Evolutionary conservation across 805 yeast genomes (phyloP), one percentile per base, ranked within the genome.

Genomic region (Pichia insulana): DNA sequence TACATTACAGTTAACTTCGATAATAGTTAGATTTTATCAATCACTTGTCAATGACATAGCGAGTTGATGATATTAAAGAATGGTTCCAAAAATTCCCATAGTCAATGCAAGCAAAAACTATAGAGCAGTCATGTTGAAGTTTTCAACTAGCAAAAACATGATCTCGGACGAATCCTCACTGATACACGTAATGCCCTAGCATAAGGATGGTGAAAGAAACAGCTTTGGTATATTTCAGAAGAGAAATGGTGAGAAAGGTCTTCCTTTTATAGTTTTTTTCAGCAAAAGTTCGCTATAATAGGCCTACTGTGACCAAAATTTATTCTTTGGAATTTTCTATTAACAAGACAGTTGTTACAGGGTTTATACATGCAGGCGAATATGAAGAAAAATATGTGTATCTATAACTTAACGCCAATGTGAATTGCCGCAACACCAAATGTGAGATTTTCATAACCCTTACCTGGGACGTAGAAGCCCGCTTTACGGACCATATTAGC

Each of bases 161-260:
- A 89, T 88, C 98, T 90, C 98, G 97, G 98, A 92, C 96, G 96
- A 89, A 88, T 92, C 98, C 97, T 90, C 98, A 90, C 96, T 89
- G 97, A 90, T 88, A 87, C 95, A 95, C 96, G 97, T 92, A 90
- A 88, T 90, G 96, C 97, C 97, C 98, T 83, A 83, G 98, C 97
- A 90, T 87, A 90, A 90, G 82, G 97, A 89, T 85, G 71, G 65
- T 63, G 72, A 69, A 42, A 13, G 41, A 39, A 30, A 22, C 25
- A n/a, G n/a, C n/a, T n/a, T n/a, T n/a, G 30, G 35, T 39, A 30
- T 26, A 52, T 7, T 12, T 3, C 12, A 15, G n/a, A 11, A 39
- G 17, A 17, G 18, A 16, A 13, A 41, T 33, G 32, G 36, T 30
- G 31, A 9, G 11, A 19, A 16, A 31, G 17, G 18, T 10, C 26